Conservation (phyloP, 139 green algal genomes). For the Coelastrella sp. region DNA sequence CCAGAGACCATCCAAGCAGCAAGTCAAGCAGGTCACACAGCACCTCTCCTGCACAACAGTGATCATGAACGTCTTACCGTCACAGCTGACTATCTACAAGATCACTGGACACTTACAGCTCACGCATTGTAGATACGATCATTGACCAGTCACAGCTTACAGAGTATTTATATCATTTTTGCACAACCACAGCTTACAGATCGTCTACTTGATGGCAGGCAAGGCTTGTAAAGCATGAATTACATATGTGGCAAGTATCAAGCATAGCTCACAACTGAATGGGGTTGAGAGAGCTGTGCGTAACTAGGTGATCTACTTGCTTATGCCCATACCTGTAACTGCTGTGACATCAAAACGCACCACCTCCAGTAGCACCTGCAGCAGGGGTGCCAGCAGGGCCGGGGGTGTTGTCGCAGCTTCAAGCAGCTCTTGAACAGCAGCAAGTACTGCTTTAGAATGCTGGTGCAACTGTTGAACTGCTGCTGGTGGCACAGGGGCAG, state of each 20-base stretch:
- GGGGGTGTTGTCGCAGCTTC: conserved; percentile 14
- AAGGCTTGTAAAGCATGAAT: background rate
- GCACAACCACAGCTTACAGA: background rate
- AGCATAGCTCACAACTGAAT: too few relatives aligned
- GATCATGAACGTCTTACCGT: too few relatives aligned
- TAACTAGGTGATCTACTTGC: background rate
- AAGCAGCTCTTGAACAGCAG: conserved; percentile 25
- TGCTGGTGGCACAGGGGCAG: background rate
- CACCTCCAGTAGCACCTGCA: conserved; percentile 45
- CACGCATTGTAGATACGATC: too few relatives aligned
- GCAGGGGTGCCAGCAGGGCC: conserved; percentile 37
- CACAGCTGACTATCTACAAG: too few relatives aligned
- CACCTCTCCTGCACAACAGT: background rate
- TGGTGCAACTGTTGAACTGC: conserved; percentile 20
- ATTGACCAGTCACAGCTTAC: too few relatives aligned
- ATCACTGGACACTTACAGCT: too few relatives aligned
- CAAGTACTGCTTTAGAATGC: background rate
- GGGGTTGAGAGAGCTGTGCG: too few relatives aligned
- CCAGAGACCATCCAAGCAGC: conserved; percentile 69
- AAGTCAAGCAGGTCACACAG: conserved; percentile 58
- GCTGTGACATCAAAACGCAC: background rate
- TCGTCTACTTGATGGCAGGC: background rate
- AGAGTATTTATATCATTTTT: too few relatives aligned
- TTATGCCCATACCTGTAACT: conserved; percentile 6
- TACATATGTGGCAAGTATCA: background rate